Percentiles rank a stretch among this genome's conserved stretches.
These are phyloP conservation scores for Saccharomyces eubayanus DNA, from an alignment of 805 yeast genomes.

Conservation along the genomic window DNA sequence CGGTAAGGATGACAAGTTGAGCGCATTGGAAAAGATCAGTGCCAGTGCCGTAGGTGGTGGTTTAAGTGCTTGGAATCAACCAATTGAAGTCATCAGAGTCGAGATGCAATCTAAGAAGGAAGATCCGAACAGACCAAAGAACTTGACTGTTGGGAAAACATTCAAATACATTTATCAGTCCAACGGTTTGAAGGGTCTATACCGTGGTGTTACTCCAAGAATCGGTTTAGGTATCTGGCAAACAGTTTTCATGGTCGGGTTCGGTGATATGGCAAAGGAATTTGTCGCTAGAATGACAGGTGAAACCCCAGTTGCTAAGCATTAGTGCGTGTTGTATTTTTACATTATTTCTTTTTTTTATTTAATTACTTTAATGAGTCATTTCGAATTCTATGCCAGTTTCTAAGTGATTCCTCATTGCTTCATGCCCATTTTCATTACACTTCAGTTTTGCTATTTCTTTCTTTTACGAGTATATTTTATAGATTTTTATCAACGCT, in stretches of 20 bases:
- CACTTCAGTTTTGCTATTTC: background rate
- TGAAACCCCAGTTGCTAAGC: conserved; percentile 41
- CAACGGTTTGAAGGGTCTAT: conserved; percentile 83
- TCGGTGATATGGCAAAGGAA: conserved; percentile 88
- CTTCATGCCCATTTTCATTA: background rate
- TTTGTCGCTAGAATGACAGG: conserved; percentile 56
- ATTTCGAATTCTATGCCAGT: background rate
- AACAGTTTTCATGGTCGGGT: conserved; percentile 95
- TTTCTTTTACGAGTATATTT: background rate
- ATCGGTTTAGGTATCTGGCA: conserved; percentile 97
- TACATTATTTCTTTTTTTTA: background rate
- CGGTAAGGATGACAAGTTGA: conserved; percentile 47
- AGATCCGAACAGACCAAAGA: conserved; percentile 94
- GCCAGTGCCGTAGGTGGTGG: conserved; percentile 95
- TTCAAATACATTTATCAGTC: conserved; percentile 72
- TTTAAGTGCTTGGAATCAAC: conserved; percentile 97
- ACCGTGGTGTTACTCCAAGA: conserved; percentile 96
- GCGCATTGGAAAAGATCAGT: conserved; percentile 70
- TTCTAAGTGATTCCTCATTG: background rate
- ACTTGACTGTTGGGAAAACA: conserved; percentile 68
- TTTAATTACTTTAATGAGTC: background rate
- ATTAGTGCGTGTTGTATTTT: conserved; percentile 8
- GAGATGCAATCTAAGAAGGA: conserved; percentile 95
- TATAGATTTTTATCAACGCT: background rate
- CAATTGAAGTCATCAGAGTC: conserved; percentile 93